Evolutionary conservation across 2,329 filamentous ascomycete species (phyloP), one percentile per base, ranked within the genome.

Genomic region (Curvularia verruculosa): DNA sequence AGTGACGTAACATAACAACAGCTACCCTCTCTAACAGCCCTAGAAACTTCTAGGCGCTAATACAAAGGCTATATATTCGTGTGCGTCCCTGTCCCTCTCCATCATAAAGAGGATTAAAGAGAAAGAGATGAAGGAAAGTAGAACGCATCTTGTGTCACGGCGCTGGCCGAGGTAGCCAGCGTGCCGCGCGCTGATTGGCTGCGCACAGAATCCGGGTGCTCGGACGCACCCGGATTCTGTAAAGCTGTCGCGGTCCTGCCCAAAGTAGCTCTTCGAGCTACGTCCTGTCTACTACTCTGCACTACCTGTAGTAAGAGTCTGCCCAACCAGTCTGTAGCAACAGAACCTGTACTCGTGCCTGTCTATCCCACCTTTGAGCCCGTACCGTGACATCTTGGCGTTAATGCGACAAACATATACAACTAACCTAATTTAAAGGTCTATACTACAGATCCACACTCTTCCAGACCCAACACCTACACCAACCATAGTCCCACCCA

Each of bases 391-490:
- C 3, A 21, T 13, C n/a, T 40, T 40, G 26, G 26, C 24, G 37
- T 29, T 41, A 21, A 31, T 48, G 19, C 34, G 18, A 39, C 26
- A 37, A 23, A 49, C 37, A 43, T 9, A 26, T 54, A 44, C 28
- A 28, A 51, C n/a, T 19, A 13, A 40, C n/a, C 44, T 31, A 46
- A 47, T 41, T 41, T 8, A 24, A 41, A 41, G 21, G 39, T 54
- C 28, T 29, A 61, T 43, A 40, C 47, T 59, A 45, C 54, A 67
- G 36, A 59, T 59, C 63, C 56, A 64, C 44, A 67, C 63, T 54
- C 57, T 62, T 57, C 62, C 58, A 47, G 54, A 55, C 37, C 47
- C 49, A 57, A 47, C 36, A 52, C 63, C 61, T 28, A 64, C 55
- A 40, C 54, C 57, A 56, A 67, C 41, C 7, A 4, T 64, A 8